Percentiles rank a stretch among this genome's conserved stretches.
These are phyloP conservation scores for Venturia asperata DNA, from an alignment of 2,329 filamentous ascomycete genomes.

Conservation along the genomic window DNA sequence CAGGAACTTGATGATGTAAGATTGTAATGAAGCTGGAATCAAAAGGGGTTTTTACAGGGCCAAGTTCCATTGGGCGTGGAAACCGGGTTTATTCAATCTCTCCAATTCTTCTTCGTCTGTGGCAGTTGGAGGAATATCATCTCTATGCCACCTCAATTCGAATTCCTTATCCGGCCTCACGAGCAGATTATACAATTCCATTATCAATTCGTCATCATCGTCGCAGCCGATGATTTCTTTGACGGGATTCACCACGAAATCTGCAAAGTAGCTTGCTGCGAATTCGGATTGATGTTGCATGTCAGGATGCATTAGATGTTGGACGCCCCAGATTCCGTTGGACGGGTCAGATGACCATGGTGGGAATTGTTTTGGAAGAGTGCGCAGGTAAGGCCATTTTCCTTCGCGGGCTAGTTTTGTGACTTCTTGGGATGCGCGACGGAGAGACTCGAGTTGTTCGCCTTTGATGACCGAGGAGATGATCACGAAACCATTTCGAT, in stretches of 20 bases:
- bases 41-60: constrained; percentile 58
- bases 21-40: no score
- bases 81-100: constrained; percentile 53
- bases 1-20: not conserved
- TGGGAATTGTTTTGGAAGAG: constrained; percentile 83
- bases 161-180: constrained; percentile 66
- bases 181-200: constrained; percentile 85
- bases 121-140: constrained; percentile 67
- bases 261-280: constrained; percentile 64
- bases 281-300: constrained; percentile 58
- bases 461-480: constrained; percentile 58
- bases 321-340: constrained; percentile 78
- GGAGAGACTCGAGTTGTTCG: constrained; percentile 51
- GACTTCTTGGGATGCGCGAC: constrained; percentile 51
- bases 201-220: constrained; percentile 59
- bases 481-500: constrained; percentile 67
- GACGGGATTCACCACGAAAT: constrained; percentile 55
- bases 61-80: constrained; percentile 83
- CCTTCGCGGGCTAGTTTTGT: constrained; percentile 59
- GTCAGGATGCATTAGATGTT: constrained; percentile 71
- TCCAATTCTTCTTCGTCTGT: constrained; percentile 58
- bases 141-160: constrained; percentile 74
- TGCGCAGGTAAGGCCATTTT: constrained; percentile 73
- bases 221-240: constrained; percentile 53
- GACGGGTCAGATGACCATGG: constrained; percentile 62